These are phyloP conservation scores for Blastosporella zonata DNA, from an alignment of 1,284 basidiomycete species.

Conservation along the genomic window DNA sequence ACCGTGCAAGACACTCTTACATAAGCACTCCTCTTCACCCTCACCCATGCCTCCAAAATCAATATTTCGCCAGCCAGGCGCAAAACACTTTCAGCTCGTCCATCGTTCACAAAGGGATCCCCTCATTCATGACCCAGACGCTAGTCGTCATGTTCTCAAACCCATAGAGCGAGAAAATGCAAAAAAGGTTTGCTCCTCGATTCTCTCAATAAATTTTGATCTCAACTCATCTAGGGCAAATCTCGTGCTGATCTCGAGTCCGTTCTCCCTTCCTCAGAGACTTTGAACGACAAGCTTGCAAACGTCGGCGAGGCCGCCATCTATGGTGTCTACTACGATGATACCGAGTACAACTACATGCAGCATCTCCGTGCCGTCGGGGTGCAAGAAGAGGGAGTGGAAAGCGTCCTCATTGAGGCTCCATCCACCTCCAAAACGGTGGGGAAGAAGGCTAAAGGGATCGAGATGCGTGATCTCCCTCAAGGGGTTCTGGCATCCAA, in stretches of 20 bases:
- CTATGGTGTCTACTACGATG: constrained; percentile 95
- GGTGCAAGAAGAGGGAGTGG: constrained; percentile 70
- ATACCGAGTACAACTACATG: constrained; percentile 99
- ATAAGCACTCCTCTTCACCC: constrained; percentile 28
- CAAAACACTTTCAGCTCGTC: constrained; percentile 95
- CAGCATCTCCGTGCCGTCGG: constrained; percentile 87
- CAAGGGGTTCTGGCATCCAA: constrained; percentile 71
- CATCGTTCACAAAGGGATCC: constrained; percentile 97
- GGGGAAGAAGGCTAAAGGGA: constrained; percentile 35
- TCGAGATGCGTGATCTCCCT: constrained; percentile 56
- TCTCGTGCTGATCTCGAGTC: constrained; percentile 72
- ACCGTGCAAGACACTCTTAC: constrained; percentile 28
- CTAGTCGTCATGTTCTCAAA: constrained; percentile 86
- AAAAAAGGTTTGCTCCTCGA: constrained; percentile 47
- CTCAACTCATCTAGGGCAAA: constrained; percentile 56
- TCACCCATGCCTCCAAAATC: constrained; percentile 70
- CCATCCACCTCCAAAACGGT: constrained; percentile 39
- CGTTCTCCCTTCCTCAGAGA: constrained; percentile 56
- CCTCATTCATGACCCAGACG: constrained; percentile 91
- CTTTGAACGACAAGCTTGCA: constrained; percentile 43
- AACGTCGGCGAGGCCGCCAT: constrained; percentile 84
- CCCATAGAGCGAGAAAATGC: constrained; percentile 71
- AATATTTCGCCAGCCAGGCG: constrained; percentile 85
- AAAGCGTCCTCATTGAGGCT: constrained; percentile 74
- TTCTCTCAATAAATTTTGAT: constrained; percentile 14